Conservation (phyloP, 208 protist genomes). For the Histomonas meleagridis region DNA sequence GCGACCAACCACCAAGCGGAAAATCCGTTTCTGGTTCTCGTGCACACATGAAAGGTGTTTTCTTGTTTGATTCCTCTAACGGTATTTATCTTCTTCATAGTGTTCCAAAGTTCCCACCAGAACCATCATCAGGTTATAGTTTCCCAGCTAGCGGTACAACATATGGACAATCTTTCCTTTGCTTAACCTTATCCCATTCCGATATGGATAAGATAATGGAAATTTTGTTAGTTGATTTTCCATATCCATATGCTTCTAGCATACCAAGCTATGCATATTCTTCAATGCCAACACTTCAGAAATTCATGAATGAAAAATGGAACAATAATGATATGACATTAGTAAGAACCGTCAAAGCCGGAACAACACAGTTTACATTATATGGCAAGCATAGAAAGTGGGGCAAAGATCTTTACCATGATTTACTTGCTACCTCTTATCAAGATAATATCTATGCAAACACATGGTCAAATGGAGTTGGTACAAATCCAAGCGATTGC, state of each 20-base stretch:
- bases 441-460: neutral
- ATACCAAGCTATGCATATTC: neutral
- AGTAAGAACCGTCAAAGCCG: neutral
- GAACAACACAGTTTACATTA: neutral
- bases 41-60: neutral
- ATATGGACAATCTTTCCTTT: neutral
- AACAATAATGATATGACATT: neutral
- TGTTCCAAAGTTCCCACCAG: neutral
- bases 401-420: neutral
- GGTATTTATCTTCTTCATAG: neutral
- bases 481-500: neutral
- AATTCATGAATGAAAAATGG: neutral
- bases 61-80: neutral
- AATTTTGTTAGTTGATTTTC: neutral
- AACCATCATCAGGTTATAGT: neutral
- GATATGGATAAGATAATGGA: neutral
- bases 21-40: neutral
- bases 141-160: neutral
- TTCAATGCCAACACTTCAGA: neutral
- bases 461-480: neutral
- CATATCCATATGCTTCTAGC: neutral
- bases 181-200: neutral
- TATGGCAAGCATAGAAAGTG: neutral
- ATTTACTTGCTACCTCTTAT: neutral
- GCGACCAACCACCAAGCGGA: neutral